Base-by-base conservation (phyloP, 1,139 yeast genomes). In the Hyphopichia wangnamkhiaoensis region DNA sequence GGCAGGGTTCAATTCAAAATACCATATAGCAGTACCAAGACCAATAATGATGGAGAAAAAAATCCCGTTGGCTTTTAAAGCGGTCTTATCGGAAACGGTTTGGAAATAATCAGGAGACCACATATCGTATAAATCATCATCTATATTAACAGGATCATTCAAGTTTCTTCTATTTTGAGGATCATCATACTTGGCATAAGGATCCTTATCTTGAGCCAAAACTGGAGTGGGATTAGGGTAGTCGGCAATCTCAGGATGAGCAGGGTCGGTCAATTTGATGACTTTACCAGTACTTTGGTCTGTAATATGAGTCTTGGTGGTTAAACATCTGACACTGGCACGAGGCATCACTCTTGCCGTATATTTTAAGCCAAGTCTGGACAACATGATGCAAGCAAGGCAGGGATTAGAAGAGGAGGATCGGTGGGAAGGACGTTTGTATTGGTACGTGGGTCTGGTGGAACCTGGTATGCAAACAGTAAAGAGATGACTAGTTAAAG, bases 81-180 rank as follows among this genome's bases (percentile, higher is more conserved):
- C 95, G 31, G 79, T 72, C 42, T 65, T 60, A 61, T 85, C 84
- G 30, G 78, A 67, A 33, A 81, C 85, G 35, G 70, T 61, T 53
- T 81, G 80, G 59, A 72, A 82, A 56, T 82, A 77, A 56, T 87
- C 95, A 15, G 95, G 95, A 10, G 95, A 81, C 95, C 95, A 88
- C 72, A 86, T 76, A 59, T 88, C 93, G 56, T 82, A 73, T 59
- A 78, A 66, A 56, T 88, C 96, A 50, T 82, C 86, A 50, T 82
- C 79, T 39, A 80, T 80, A 56, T 82, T 79, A 45, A 85, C 63
- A 32, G 90, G 88, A 48, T 88, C 93, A 48, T 79, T 78, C 49
- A 77, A 68, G 70, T 87, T 86, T 67, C 95, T 82, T 69, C 93
- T 79, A 60, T 82, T 79, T 65, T 87, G 95, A 54, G 72, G 88